A percentile compares a stretch with the other conserved stretches of the same genome.
Evolutionary conservation across 129 eudicot species (phyloP).

Genomic region (Chrysanthemum lavandulifolium): DNA sequence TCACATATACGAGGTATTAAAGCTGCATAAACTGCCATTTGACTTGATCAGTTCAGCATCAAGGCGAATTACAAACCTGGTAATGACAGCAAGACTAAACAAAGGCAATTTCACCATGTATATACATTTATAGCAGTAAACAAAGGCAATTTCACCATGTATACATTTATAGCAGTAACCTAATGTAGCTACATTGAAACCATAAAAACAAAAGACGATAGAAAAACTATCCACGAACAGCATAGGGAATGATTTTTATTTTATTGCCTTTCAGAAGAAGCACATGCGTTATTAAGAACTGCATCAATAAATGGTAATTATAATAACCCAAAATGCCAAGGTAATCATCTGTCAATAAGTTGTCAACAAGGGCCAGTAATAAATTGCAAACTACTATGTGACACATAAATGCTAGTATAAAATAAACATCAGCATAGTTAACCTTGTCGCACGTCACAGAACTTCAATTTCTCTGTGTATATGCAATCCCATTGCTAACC

Average conservation of each 20-base stretch:
- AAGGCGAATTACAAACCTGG: neutral
- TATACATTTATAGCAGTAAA: no score
- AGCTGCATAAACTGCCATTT: neutral
- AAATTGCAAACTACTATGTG: neutral
- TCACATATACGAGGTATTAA: neutral
- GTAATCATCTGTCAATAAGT: neutral
- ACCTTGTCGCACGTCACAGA: slow-evolving; percentile 91
- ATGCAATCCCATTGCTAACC: slow-evolving; percentile 97
- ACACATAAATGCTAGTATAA: neutral
- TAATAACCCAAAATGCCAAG: neutral
- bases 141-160: no score
- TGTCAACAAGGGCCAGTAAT: no score
- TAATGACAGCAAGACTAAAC: neutral
- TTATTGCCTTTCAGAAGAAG: neutral
- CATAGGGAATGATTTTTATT: neutral
- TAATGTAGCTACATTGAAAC: neutral
- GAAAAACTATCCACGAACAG: neutral
- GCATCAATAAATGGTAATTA: neutral
- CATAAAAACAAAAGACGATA: neutral
- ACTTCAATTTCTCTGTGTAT: slow-evolving; percentile 71
- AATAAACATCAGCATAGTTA: slow-evolving; percentile 6
- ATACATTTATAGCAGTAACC: neutral
- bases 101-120: neutral
- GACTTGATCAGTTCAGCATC: neutral
- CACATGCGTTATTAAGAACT: neutral